A percentile compares a stretch with the other conserved stretches of the same genome.
Conservation (phyloP, 441 rosid genomes). For the Euphorbia schlechtendalii region DNA sequence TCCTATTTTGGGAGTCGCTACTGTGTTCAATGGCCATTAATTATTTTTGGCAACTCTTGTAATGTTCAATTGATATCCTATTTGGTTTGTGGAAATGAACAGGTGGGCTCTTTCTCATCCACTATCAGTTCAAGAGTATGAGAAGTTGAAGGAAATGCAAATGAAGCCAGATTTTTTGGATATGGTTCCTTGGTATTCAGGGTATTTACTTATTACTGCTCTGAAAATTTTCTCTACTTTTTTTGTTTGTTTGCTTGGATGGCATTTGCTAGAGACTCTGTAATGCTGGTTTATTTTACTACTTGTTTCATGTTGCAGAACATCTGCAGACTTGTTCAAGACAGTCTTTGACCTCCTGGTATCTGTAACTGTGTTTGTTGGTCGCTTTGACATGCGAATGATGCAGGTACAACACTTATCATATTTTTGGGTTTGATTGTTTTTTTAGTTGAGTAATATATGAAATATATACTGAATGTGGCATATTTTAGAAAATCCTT, state of each 20-base stretch:
- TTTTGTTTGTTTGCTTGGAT: not conserved
- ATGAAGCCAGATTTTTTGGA: conserved; percentile 94
- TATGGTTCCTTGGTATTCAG: conserved; percentile 99
- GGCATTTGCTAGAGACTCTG: conserved; percentile 5
- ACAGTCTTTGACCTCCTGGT: conserved; percentile 96
- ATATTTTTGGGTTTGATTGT: not conserved
- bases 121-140: conserved; percentile 66
- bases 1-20: not conserved
- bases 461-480: not conserved
- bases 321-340: conserved; percentile 99
- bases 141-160: conserved; percentile 77
- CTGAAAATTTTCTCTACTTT: conserved; percentile 3
- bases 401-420: conserved; percentile 77
- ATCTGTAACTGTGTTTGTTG: conserved; percentile 95
- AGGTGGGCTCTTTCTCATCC: conserved; percentile 99
- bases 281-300: conserved; percentile 13
- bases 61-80: conserved; percentile 15
- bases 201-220: conserved; percentile 42
- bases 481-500: not conserved
- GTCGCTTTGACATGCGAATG: conserved; percentile 99
- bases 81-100: conserved; percentile 22
- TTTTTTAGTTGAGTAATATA: not conserved
- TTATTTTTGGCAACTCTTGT: conserved; percentile 3
- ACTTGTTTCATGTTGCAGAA: conserved; percentile 52
- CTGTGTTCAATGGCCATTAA: not conserved